Percentiles rank a stretch among this genome's conserved stretches.
phyloP scores from a whole-genome alignment of 2,329 filamentous ascomycete genomes.

The Aspergillus brunneoviolaceus region DNA sequence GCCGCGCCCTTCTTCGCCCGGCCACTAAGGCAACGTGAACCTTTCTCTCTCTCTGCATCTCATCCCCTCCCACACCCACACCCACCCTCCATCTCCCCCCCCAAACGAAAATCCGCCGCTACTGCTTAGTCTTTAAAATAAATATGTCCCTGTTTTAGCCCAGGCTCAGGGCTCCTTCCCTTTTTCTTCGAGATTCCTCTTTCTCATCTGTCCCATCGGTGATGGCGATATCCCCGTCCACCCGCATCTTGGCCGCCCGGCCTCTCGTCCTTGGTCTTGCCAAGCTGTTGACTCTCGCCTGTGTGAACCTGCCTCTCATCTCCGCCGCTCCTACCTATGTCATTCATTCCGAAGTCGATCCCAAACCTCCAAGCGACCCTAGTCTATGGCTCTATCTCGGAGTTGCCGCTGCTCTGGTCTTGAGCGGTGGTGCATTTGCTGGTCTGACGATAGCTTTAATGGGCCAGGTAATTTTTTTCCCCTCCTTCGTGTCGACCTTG shows the following conservation, averaged over 20 bases:
- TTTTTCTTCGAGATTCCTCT: slow-evolving; percentile 3
- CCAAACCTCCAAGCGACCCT: slow-evolving; percentile 58
- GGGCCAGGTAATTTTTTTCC: slow-evolving; percentile 53
- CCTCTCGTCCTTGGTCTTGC: slow-evolving; percentile 42
- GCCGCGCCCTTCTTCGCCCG: neutral
- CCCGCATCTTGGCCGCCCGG: slow-evolving; percentile 37
- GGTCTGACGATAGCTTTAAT: slow-evolving; percentile 73
- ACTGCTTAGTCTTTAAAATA: neutral
- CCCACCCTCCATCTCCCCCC: neutral
- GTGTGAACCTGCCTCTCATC: slow-evolving; percentile 40
- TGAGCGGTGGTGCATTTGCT: slow-evolving; percentile 89
- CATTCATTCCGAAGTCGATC: slow-evolving; percentile 37
- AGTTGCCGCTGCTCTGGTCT: slow-evolving; percentile 75
- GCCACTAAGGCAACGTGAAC: neutral
- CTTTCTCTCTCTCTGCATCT: neutral
- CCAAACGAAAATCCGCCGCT: neutral
- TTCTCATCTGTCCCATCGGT: slow-evolving; percentile 10
- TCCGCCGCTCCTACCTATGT: slow-evolving; percentile 37
- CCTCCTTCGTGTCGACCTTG: neutral
- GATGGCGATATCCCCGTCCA: slow-evolving; percentile 30
- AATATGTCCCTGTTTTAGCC: slow-evolving; percentile 15
- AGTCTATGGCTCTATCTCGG: slow-evolving; percentile 78
- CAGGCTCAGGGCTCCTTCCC: slow-evolving; percentile 1
- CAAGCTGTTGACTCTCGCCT: slow-evolving; percentile 41
- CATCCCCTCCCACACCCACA: neutral